Evolutionary conservation across 2,329 filamentous ascomycete genomes (phyloP).

Genomic region (Botrytis byssoidea): DNA sequence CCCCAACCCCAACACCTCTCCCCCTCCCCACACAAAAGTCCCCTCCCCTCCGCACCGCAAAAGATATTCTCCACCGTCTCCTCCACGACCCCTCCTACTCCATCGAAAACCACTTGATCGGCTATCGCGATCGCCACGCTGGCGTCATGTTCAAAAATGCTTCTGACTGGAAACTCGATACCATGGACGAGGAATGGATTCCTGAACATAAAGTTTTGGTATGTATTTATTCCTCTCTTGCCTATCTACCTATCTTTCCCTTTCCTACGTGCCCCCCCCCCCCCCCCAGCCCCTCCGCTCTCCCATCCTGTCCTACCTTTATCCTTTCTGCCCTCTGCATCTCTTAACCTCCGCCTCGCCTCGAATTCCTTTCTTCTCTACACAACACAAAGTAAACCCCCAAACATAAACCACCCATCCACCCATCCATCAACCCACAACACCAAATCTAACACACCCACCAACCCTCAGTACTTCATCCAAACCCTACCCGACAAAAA

Average conservation of each 20-base stretch:
- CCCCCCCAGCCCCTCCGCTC: too few species aligned
- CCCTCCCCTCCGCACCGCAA: neutral
- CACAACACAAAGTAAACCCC: too few species aligned
- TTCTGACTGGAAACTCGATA: neutral
- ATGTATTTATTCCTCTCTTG: neutral
- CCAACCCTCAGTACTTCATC: neutral
- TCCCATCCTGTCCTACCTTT: too few species aligned
- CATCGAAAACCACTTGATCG: conserved; percentile 16
- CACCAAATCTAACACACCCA: neutral
- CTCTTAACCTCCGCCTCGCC: too few species aligned
- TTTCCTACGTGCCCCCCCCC: neutral
- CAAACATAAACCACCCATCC: too few species aligned
- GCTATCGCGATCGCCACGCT: neutral
- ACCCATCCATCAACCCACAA: neutral
- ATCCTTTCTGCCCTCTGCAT: too few species aligned
- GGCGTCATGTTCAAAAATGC: neutral
- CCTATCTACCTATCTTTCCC: neutral
- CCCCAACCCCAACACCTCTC: neutral
- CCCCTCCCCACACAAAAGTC: neutral
- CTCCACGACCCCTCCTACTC: conserved; percentile 19
- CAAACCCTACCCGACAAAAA: neutral
- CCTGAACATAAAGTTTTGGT: neutral
- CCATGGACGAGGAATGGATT: neutral
- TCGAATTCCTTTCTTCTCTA: neutral
- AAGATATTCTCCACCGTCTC: neutral